phyloP scores from a whole-genome alignment of 139 green algal species.

The Pleodorina starrii region DNA sequence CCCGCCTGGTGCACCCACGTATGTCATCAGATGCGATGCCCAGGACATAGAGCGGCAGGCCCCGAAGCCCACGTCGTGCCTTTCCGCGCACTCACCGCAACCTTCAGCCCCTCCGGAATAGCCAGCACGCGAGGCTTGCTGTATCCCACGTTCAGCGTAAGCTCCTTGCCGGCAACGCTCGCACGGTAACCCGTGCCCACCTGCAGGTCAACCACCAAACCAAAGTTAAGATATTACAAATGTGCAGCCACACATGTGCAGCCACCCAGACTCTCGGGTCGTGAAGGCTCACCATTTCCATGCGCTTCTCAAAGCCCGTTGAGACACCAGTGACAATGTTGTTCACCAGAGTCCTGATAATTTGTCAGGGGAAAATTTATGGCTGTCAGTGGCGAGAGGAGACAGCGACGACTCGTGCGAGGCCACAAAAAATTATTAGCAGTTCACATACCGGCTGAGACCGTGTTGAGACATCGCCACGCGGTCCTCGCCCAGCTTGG shows the following conservation, averaged over 20 bases:
- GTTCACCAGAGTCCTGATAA: conserved; percentile 80
- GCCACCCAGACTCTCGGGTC: no score
- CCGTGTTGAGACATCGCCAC: conserved; percentile 77
- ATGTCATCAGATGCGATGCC: no score
- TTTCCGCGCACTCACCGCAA: conserved; percentile 84
- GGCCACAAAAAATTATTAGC: no score
- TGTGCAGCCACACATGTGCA: no score
- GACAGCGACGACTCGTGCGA: no score
- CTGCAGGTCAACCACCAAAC: neutral
- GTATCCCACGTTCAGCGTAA: conserved; percentile 95
- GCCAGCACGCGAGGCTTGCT: conserved; percentile 90
- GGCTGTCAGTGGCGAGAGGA: no score
- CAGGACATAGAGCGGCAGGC: no score
- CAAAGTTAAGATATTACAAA: no score
- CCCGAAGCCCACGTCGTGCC: no score
- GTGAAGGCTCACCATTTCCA: conserved; percentile 70
- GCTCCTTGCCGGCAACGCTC: conserved; percentile 74
- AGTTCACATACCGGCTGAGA: conserved; percentile 76
- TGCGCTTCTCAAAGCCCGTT: conserved; percentile 82
- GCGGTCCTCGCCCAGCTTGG: conserved; percentile 64
- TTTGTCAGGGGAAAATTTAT: neutral
- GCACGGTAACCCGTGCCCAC: conserved; percentile 96
- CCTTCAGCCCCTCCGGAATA: conserved; percentile 88
- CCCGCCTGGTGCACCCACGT: no score
- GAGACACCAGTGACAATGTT: conserved; percentile 96